Evolutionary conservation across 164 flowering plant species (phyloP), one percentile per base, ranked within the genome.

Genomic region (Magnolia sinica): DNA sequence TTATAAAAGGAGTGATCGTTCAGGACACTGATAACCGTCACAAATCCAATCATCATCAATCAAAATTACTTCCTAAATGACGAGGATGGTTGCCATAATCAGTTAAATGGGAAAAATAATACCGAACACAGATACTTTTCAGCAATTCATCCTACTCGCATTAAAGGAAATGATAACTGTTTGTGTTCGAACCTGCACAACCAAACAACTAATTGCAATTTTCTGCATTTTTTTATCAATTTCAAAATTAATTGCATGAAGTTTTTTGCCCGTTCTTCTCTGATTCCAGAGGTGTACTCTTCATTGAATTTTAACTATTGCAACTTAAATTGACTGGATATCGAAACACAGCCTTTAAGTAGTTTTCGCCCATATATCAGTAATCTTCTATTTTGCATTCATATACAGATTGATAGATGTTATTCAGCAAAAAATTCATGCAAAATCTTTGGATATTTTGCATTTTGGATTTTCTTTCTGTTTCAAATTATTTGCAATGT

Each of bases 21-120:
- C 84, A 89, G 31, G 78, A 90, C 45, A 74, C 66, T 91, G 91
- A 70, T 23, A 0, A 79, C 87, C 78, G 91, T 87, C 69, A 58
- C 81, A 55, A 89, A 91, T 70, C 97, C 94, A 19, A 88, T 93
- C 8, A 50, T 91, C 10, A 91, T 93, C 9, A 91, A 89, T 74
- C 95, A 93, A 77, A 80, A 87, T 68, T 91, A 91, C 79, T 93
- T 96, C 73, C 95, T 94, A n/a, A 9, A 76, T 58, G 50, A 85
- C 6, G 16, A 37, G 45, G 45, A 37, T 8, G 73, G 68, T 19
- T 92, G 95, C 72, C 92, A 95, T n/a, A 58, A 63, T 49, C 78
- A 87, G 88, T 94, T 90, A 82, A 50, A 55, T 29, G 50, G 5
- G 31, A 6, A 6, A 37, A 37, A 37, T 37, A 37, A 49, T 11